A percentile compares a stretch with the other conserved stretches of the same genome.
These are phyloP conservation scores for Aspergillus nidulans DNA, from an alignment of 495 filamentous ascomycete genomes.

Conservation along the genomic window DNA sequence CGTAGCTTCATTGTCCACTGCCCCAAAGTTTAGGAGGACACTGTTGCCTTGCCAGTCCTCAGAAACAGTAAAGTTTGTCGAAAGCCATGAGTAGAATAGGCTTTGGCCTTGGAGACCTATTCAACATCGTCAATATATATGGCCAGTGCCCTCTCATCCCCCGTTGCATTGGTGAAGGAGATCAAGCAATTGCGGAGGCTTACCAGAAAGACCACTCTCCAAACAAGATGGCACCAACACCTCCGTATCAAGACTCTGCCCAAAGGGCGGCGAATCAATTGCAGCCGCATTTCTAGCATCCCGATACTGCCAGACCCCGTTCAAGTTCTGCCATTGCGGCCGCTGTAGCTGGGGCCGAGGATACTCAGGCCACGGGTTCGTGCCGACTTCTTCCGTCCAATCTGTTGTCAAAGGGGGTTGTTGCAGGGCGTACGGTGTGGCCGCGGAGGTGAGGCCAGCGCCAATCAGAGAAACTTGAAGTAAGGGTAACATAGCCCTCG, in stretches of 20 bases:
- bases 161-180: too few species aligned
- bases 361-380: slow-evolving; percentile 63
- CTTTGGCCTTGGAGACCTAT: slow-evolving; percentile 48
- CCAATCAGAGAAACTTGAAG: not conserved
- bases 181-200: too few species aligned
- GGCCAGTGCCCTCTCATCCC: too few species aligned
- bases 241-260: slow-evolving; percentile 37
- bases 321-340: slow-evolving; percentile 56
- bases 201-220: slow-evolving; percentile 52
- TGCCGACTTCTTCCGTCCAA: slow-evolving; percentile 60
- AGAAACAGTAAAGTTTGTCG: slow-evolving; percentile 53
- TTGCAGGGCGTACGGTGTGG: slow-evolving; percentile 23
- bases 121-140: not conserved
- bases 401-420: slow-evolving; percentile 51
- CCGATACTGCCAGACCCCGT: slow-evolving; percentile 64
- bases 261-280: slow-evolving; percentile 37
- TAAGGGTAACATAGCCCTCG: slow-evolving; percentile 1
- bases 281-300: slow-evolving; percentile 37
- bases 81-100: slow-evolving; percentile 55
- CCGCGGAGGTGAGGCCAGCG: slow-evolving; percentile 1
- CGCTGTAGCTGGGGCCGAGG: slow-evolving; percentile 59
- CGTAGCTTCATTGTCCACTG: slow-evolving; percentile 63
- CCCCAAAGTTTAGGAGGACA: slow-evolving; percentile 62
- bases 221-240: slow-evolving; percentile 63
- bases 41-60: slow-evolving; percentile 37